These are phyloP conservation scores for Craterostigma plantagineum DNA, from an alignment of 257 asterid species.

Conservation along the genomic window DNA sequence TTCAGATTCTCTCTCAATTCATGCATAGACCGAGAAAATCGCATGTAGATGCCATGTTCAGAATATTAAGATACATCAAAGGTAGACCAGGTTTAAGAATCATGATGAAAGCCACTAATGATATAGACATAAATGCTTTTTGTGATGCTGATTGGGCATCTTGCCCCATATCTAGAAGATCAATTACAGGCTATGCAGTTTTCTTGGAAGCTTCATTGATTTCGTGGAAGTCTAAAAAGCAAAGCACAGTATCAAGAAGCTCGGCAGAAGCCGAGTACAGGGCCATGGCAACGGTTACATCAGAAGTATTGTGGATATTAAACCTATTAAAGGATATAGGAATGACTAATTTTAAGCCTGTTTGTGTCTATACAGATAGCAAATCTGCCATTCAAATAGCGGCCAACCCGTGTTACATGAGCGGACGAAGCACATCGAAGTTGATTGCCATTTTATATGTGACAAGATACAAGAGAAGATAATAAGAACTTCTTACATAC, in stretches of 20 bases:
- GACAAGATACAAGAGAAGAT: too few relatives aligned
- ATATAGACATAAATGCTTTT: neutral
- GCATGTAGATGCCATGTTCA: neutral
- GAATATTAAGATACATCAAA: neutral
- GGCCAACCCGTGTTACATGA: too few relatives aligned
- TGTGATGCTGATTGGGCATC: neutral
- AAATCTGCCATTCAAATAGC: too few relatives aligned
- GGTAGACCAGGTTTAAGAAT: neutral
- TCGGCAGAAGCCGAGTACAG: neutral
- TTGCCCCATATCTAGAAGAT: neutral
- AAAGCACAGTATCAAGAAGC: neutral
- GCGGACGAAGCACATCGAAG: too few relatives aligned
- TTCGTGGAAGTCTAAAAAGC: conserved; percentile 2
- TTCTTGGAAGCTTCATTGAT: neutral
- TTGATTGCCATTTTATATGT: too few relatives aligned
- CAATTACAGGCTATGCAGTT: neutral
- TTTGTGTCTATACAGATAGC: too few relatives aligned
- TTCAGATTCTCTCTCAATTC: neutral
- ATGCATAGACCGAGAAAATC: neutral
- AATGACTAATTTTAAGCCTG: too few relatives aligned
- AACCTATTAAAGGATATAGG: neutral
- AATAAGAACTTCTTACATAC: too few relatives aligned
- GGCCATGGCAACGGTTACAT: neutral
- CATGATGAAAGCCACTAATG: neutral
- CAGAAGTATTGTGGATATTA: neutral